Evolutionary conservation across 208 protist species (phyloP).

Genomic region (Acanthamoeba castellanii): DNA sequence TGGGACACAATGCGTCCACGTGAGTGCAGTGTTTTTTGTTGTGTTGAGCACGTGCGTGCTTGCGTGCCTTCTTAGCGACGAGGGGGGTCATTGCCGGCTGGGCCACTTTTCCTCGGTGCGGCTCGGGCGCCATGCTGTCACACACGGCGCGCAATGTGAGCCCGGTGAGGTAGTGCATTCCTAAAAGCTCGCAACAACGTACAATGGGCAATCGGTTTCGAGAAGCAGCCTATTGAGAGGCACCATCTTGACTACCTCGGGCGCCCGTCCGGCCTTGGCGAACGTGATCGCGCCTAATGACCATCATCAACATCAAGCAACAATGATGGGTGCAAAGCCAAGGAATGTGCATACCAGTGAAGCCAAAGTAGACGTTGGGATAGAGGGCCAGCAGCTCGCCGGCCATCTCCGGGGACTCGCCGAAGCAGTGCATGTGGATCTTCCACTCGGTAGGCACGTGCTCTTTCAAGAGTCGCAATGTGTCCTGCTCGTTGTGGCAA

Average conservation of each 20-base stretch:
- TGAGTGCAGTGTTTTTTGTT: too few species aligned
- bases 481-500: neutral
- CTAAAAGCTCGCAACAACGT: neutral
- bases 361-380: constrained; percentile 47
- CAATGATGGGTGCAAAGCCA: neutral
- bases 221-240: constrained; percentile 4
- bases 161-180: too few species aligned
- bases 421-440: constrained; percentile 64
- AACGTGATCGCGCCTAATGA: constrained; percentile 12
- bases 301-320: too few species aligned
- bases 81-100: constrained; percentile 34
- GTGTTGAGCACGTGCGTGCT: neutral
- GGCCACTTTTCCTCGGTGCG: constrained; percentile 33
- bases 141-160: neutral
- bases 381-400: neutral
- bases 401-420: constrained; percentile 1
- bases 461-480: constrained; percentile 22
- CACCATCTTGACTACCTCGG: constrained; percentile 24
- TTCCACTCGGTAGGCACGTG: constrained; percentile 13
- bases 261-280: neutral
- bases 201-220: constrained; percentile 44
- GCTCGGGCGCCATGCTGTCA: constrained; percentile 29
- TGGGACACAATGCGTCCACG: neutral
- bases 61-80: neutral
- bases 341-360: neutral